Evolutionary conservation across 2,329 filamentous ascomycete genomes (phyloP), one percentile per base, ranked within the genome.

Genomic region (Cadophora sp.): DNA sequence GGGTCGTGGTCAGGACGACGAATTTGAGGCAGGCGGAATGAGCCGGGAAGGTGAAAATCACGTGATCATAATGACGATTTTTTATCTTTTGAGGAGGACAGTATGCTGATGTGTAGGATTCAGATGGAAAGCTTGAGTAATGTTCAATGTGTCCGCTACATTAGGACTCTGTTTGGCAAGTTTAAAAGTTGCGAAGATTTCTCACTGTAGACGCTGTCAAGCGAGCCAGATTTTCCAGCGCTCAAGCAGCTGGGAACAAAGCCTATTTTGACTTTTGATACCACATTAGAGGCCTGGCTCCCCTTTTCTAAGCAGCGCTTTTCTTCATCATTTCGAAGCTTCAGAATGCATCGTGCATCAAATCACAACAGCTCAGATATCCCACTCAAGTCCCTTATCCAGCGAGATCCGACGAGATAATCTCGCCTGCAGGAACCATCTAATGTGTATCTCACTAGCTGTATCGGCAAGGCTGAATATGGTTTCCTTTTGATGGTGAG

Each of bases 21-120:
- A 46, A 43, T 46, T 59, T 59, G 34, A n/a, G n/a, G 12, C 5
- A 40, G n/a, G 22, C 34, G 69, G 69, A 69, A 66, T 62, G 60
- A 62, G 48, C 65, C 69, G 68, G 66, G 26, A 29, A 19, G 19
- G 12, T 43, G 40, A 43, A 12, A 22, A 9, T 48, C 43, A 48
- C 43, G 43, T 48, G 43, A 22, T 22, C 5, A 8, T 46, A 4
- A n/a, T n/a, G 43, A 48, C 34, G 34, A 9, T 11, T 37, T 4
- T 46, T 22, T 22, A 2, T 5, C 16, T n/a, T 22, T 4, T 22
- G 19, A 22, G 7, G 4, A 9, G 5, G 31, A 34, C 5, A 5
- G 31, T 34, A 34, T 34, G 5, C 11, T 6, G 11, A 11, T 34
- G 5, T 34, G 11, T 34, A 34, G 31, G 31, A 34, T 11, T 34